These are phyloP conservation scores for Glycine soja DNA, from an alignment of 306 rosid species.

Conservation along the genomic window DNA sequence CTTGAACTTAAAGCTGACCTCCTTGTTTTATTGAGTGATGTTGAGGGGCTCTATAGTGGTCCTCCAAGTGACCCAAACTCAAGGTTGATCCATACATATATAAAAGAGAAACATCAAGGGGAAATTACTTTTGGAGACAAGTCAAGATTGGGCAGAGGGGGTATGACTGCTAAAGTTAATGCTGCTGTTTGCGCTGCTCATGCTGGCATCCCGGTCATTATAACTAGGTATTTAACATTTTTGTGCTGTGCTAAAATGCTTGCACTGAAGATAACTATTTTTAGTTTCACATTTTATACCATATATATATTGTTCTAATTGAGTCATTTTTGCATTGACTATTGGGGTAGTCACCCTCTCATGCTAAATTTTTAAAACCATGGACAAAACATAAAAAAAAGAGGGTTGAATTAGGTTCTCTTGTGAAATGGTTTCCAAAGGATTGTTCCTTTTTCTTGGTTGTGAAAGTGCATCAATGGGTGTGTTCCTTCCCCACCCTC, in stretches of 20 bases:
- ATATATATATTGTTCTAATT: not conserved
- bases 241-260: constrained; percentile 12
- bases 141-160: constrained; percentile 94
- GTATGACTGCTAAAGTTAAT: constrained; percentile 94
- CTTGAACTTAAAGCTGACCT: constrained; percentile 93
- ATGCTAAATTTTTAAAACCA: not conserved
- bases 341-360: not conserved
- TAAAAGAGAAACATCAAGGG: constrained; percentile 80
- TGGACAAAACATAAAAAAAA: not conserved
- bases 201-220: constrained; percentile 86
- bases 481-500: not conserved
- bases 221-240: constrained; percentile 71
- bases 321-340: constrained; percentile 28
- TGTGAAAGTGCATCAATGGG: not conserved
- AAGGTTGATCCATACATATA: constrained; percentile 82
- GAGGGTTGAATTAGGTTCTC: not conserved
- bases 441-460: not conserved
- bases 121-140: constrained; percentile 95
- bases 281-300: not conserved
- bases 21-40: constrained; percentile 91
- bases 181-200: constrained; percentile 86
- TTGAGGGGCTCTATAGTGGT: constrained; percentile 92
- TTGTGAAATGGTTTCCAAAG: not conserved
- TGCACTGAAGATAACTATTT: not conserved
- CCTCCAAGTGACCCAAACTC: constrained; percentile 93